These are phyloP conservation scores for Phaeosphaeria sp. DNA, from an alignment of 2,329 filamentous ascomycete species.

Conservation along the genomic window DNA sequence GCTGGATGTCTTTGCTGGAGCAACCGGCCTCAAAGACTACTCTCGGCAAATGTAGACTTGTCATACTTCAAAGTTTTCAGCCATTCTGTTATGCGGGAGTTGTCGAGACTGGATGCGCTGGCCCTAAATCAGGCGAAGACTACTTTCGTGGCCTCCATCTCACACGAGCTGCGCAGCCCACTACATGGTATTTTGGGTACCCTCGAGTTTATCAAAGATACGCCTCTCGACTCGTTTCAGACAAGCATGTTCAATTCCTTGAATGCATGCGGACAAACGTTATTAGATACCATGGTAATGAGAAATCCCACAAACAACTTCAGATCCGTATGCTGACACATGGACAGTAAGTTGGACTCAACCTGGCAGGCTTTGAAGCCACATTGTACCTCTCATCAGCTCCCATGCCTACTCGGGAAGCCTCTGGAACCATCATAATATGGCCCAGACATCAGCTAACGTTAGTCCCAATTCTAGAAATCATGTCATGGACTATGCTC, in stretches of 20 bases:
- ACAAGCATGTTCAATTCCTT: conserved; percentile 56
- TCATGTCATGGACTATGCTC: conserved; percentile 41
- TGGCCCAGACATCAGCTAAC: background rate
- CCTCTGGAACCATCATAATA: too few relatives aligned
- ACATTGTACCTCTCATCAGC: too few relatives aligned
- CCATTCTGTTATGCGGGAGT: conserved; percentile 64
- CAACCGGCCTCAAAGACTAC: conserved; percentile 33
- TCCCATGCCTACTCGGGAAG: too few relatives aligned
- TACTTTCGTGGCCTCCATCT: conserved; percentile 60
- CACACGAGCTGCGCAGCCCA: conserved; percentile 60
- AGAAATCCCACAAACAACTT: too few relatives aligned
- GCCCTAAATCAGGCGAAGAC: conserved; percentile 55
- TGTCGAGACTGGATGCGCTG: conserved; percentile 60
- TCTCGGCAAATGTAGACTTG: conserved; percentile 39
- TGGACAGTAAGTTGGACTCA: too few relatives aligned
- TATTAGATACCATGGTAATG: conserved; percentile 52
- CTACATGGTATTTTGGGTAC: conserved; percentile 50
- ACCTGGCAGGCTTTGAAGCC: too few relatives aligned
- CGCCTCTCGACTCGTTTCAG: conserved; percentile 47
- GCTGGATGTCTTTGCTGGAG: conserved; percentile 47
- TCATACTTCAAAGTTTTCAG: conserved; percentile 46
- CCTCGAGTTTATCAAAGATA: conserved; percentile 59
- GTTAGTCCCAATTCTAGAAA: conserved; percentile 10
- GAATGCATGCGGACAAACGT: conserved; percentile 54
- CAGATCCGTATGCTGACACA: too few relatives aligned